These are phyloP conservation scores for Petasospora rhodanensis DNA, from an alignment of 1,139 yeast genomes.

Conservation along the genomic window DNA sequence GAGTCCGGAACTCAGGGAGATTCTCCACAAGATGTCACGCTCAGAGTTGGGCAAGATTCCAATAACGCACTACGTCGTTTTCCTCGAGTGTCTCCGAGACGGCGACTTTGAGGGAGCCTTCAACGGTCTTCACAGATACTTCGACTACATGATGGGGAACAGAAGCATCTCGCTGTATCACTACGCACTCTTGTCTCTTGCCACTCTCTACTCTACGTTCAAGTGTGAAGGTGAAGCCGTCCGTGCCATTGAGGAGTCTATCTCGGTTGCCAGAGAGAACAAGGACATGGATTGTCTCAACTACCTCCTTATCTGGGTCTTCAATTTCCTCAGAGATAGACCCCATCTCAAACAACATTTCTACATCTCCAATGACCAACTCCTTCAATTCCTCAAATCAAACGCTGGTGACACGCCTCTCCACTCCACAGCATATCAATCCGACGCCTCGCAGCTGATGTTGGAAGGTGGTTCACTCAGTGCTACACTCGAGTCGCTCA, in stretches of 20 bases:
- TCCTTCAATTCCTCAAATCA: conserved; percentile 56
- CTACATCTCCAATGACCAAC: conserved; percentile 46
- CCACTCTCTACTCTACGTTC: conserved; percentile 73
- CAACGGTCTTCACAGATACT: conserved; percentile 70
- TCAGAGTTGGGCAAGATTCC: conserved; percentile 55
- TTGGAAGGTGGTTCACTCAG: conserved; percentile 46
- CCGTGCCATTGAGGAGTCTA: conserved; percentile 81
- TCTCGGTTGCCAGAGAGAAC: conserved; percentile 82
- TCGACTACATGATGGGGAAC: conserved; percentile 79
- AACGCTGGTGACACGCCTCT: conserved; percentile 50
- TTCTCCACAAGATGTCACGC: conserved; percentile 47
- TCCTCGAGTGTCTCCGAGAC: conserved; percentile 55
- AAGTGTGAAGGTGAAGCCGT: conserved; percentile 73
- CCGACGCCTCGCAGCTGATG: conserved; percentile 51
- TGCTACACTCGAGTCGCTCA: conserved; percentile 46
- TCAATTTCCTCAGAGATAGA: conserved; percentile 61
- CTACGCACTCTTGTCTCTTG: conserved; percentile 75
- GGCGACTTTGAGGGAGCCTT: conserved; percentile 73
- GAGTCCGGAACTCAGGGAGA: conserved; percentile 40
- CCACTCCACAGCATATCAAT: conserved; percentile 56
- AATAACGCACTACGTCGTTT: conserved; percentile 58
- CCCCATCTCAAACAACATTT: conserved; percentile 51
- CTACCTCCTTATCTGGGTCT: conserved; percentile 75
- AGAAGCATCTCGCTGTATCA: conserved; percentile 67
- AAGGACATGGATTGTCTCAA: conserved; percentile 72